Base-by-base conservation (phyloP, 2,329 filamentous ascomycete genomes). In the Stachybotrys elegans region DNA sequence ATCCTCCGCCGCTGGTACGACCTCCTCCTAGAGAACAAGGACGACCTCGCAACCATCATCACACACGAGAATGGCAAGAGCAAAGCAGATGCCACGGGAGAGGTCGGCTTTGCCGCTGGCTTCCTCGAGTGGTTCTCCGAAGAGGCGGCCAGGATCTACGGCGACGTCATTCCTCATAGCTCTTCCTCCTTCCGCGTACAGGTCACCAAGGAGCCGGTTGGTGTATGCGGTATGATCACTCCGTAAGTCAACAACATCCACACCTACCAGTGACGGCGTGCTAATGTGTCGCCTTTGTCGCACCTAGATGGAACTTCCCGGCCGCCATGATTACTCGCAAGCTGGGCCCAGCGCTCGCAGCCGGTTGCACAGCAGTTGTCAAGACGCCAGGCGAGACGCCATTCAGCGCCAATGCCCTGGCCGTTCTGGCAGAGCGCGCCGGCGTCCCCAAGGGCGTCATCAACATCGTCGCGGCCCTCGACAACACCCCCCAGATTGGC, bases 311-410 rank as follows among this genome's bases (percentile, higher is more conserved):
- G 80, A 85, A 85, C 61, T 86, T 84, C 53, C 75, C 75, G 11
- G 66, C 69, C 14, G 74, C 72, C 23, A 79, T 78, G 75, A 67
- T 76, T 29, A 68, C 69, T 3, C 56, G 68, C 21, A 71, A 72
- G 44, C 55, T 66, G 14, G 67, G 60, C 3, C 61, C 78, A 2
- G 78, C 77, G 4, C 67, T 88, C 17, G 84, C 84, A 14, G 83
- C 83, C n/a, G 84, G 84, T 20, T 87, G 83, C 62, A 86, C 83
- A 1, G 86, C 88, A 75, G 73, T 89, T 14, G 70, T 77, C 17
- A 87, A 87, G 66, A 80, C 83, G 2, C 81, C 77, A 5, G 82
- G 83, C 2, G 83, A 86, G 60, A 89, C 86, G 2, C 86, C 86
- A 0, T 79, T 87, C 57, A 86, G 83, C 32, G 78, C 83, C 3